Base-by-base conservation (phyloP, 108 stramenopile species). In the Parmales sp. region DNA sequence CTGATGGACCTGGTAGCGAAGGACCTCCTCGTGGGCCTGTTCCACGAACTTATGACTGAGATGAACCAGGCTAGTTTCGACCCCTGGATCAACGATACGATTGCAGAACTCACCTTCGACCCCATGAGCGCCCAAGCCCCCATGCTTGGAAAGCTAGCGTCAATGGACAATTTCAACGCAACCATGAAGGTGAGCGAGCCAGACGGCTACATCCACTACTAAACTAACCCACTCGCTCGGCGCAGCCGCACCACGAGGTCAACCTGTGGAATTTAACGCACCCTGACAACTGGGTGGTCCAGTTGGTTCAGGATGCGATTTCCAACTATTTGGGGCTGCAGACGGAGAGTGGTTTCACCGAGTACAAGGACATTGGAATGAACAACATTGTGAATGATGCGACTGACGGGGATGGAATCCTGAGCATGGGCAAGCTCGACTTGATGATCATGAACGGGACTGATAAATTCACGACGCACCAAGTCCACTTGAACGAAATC, bases 381-480 rank as follows among this genome's bases (percentile, higher is more conserved):
- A 60, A 60, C 54, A 34, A 31, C 25, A 60, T 60, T 34, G 36
- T 60, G 26, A 20, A 60, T 34, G 54, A 34, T 23, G 54, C 54
- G 8, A 26, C 3, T 4, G 36, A 60, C 28, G 8, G 11, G 29
- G 25, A 11, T 34, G 54, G 54, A 60, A 28, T 60, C 54, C 31
- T 60, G 54, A 13, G 36, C 5, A 28, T 60, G 4, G 5, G 20
- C 11, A 34, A 60, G 6, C 13, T 60, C n/a, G 54, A 60, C 54
- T 1, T 60, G n/a, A 34, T 20, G 3, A 28, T 60, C 28, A 60
- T 60, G 54, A 60, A 60, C 54, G 54, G 54, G 6, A 60, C 54
- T 11, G 54, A 60, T 34, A 60, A 60, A 34, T 60, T 60, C 54
- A 60, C 54, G 3, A 60, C 29, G 54, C 54, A 60, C 31, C 31